Percentiles rank a stretch among this genome's conserved stretches.
Conservation (phyloP, 768 basidiomycete genomes). For the Trametes elegans region DNA sequence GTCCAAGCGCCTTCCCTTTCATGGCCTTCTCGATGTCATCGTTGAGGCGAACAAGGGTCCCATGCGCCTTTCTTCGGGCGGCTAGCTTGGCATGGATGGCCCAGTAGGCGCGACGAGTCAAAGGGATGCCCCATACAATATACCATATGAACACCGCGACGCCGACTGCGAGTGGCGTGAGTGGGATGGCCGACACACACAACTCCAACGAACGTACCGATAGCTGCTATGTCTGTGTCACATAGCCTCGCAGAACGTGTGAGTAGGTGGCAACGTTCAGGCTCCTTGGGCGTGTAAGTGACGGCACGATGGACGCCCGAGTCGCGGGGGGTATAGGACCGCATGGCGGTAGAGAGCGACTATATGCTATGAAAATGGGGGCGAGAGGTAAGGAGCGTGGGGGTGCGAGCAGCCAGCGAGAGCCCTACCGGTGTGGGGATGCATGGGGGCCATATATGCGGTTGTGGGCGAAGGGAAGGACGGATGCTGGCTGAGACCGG, state of each 20-base stretch:
- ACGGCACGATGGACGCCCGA: too few relatives aligned
- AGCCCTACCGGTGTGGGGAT: too few relatives aligned
- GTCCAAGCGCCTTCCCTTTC: not conserved
- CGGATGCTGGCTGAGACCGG: constrained; percentile 9
- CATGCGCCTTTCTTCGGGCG: not conserved
- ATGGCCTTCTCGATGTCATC: constrained; percentile 3
- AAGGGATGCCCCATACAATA: constrained; percentile 24
- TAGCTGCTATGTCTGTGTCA: constrained; percentile 18
- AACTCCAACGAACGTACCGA: constrained; percentile 15
- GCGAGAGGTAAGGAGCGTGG: not conserved
- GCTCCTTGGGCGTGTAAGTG: too few relatives aligned
- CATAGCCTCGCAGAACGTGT: constrained; percentile 2
- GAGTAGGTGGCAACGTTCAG: constrained; percentile 6
- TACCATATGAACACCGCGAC: constrained; percentile 21
- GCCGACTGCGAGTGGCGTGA: constrained; percentile 14
- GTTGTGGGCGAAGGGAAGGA: not conserved
- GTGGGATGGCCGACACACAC: not conserved
- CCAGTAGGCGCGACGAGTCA: constrained; percentile 19
- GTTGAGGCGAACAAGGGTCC: not conserved
- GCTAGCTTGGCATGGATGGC: not conserved
- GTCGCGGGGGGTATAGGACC: not conserved
- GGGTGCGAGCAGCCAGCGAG: not conserved
- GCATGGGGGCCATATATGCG: constrained; percentile 4
- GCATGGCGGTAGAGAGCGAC: constrained; percentile 5
- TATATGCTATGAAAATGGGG: constrained; percentile 1